These are phyloP conservation scores for Vinca minor DNA, from an alignment of 257 asterid genomes.

Conservation along the genomic window DNA sequence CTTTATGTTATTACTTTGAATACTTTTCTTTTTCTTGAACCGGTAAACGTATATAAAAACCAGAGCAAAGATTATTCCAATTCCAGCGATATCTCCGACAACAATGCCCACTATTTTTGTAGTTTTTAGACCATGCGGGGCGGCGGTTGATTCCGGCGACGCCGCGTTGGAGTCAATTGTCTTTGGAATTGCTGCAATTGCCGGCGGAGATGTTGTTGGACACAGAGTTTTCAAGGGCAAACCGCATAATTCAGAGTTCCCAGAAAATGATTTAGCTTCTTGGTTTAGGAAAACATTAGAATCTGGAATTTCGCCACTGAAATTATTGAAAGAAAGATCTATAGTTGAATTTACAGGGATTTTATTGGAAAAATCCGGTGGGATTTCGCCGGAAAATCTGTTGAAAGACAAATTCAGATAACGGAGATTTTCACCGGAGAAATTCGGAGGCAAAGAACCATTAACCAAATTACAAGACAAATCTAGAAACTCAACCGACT, in stretches of 20 bases:
- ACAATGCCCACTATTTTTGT: conserved; percentile 61
- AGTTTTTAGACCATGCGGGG: conserved; percentile 27
- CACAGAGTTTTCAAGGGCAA: conserved; percentile 41
- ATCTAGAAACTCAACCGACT: conserved; percentile 49
- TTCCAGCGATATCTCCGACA: conserved; percentile 58
- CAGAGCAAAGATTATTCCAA: conserved; percentile 39
- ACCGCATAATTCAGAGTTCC: conserved; percentile 67
- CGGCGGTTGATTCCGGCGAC: conserved; percentile 17
- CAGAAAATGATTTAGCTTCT: conserved; percentile 33
- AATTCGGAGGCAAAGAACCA: conserved; percentile 58
- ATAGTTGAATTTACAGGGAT: conserved; percentile 52
- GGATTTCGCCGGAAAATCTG: conserved; percentile 63
- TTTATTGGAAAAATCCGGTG: conserved; percentile 37
- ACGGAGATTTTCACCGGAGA: conserved; percentile 42
- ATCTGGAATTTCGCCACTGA: conserved; percentile 60
- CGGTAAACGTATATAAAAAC: conserved; percentile 34
- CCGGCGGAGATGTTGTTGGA: conserved; percentile 68
- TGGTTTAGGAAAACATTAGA: conserved; percentile 39
- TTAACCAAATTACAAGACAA: conserved; percentile 75
- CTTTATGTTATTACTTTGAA: conserved; percentile 17
- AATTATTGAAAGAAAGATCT: conserved; percentile 62
- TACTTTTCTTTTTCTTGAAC: conserved; percentile 37
- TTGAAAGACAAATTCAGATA: conserved; percentile 64
- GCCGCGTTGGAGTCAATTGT: conserved; percentile 40
- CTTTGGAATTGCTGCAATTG: conserved; percentile 83